Percentiles rank a stretch among this genome's conserved stretches.
phyloP scores from a whole-genome alignment of 345 rosid species.

The Trapa bicornis region DNA sequence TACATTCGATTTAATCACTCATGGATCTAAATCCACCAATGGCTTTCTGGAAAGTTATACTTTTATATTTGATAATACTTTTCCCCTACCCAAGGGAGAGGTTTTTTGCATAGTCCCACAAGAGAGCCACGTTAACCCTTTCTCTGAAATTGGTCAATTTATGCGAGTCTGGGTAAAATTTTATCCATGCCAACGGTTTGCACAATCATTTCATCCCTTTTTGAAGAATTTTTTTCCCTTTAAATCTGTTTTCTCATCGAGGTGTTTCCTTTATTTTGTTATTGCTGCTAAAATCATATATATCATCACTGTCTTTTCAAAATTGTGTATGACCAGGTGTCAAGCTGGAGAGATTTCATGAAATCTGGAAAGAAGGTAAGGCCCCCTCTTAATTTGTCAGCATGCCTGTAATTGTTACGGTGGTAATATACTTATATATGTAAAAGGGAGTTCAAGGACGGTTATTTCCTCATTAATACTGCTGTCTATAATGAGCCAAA shows the following conservation, averaged over 20 bases:
- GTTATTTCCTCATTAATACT: neutral
- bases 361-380: slow-evolving; percentile 84
- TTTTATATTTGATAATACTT: neutral
- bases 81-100: neutral
- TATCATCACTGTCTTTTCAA: neutral
- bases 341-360: slow-evolving; percentile 93
- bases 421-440: neutral
- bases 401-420: neutral
- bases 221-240: neutral
- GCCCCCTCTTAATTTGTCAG: neutral
- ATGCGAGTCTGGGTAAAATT: neutral
- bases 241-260: neutral
- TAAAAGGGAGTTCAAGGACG: neutral
- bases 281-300: neutral
- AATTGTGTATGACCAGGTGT: slow-evolving; percentile 36
- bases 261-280: no score
- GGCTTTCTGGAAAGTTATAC: neutral
- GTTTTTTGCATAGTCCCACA: neutral
- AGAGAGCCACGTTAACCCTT: neutral
- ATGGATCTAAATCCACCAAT: neutral
- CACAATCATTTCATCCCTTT: neutral
- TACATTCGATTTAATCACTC: no score
- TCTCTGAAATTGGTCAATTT: neutral
- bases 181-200: neutral
- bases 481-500: neutral